A percentile compares a stretch with the other conserved stretches of the same genome.
These are phyloP conservation scores for Plasmodium gallinaceum DNA, from an alignment of 169 alveolate species.

Conservation along the genomic window DNA sequence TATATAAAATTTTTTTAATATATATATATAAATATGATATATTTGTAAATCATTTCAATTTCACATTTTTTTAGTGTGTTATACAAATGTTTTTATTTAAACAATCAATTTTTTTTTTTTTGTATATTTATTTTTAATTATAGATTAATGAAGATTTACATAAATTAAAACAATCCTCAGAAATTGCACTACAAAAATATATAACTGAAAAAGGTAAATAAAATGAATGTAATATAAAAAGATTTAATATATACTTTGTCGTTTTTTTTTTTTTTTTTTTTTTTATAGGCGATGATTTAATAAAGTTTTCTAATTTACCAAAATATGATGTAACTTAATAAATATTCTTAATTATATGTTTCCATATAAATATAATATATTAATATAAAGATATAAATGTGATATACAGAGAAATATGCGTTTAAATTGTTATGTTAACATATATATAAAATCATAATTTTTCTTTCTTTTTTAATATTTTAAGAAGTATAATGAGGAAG, in stretches of 20 bases:
- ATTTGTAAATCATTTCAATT: background rate
- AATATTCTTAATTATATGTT: background rate
- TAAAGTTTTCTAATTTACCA: slow-evolving; percentile 9
- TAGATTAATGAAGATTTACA: slow-evolving; percentile 55
- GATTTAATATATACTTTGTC: background rate
- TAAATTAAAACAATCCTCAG: slow-evolving; percentile 36
- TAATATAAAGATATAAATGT: background rate
- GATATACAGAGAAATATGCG: background rate
- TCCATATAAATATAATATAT: background rate
- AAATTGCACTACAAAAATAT: slow-evolving; percentile 57
- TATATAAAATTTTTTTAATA: background rate
- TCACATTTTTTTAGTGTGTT: background rate
- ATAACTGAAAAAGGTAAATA: slow-evolving; percentile 48
- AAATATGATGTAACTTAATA: slow-evolving; percentile 19
- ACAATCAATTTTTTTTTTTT: background rate
- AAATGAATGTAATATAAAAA: background rate
- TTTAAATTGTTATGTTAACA: too few relatives aligned
- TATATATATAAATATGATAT: background rate
- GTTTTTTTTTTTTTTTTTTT: background rate
- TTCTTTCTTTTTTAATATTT: slow-evolving; percentile 3
- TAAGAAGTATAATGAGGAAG: slow-evolving; percentile 12
- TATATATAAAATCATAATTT: background rate
- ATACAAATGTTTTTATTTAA: background rate
- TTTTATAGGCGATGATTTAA: slow-evolving; percentile 28
- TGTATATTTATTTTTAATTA: background rate